Evolutionary conservation across 306 rosid genomes (phyloP), one percentile per base, ranked within the genome.

Genomic region (Cucumis cinereus): DNA sequence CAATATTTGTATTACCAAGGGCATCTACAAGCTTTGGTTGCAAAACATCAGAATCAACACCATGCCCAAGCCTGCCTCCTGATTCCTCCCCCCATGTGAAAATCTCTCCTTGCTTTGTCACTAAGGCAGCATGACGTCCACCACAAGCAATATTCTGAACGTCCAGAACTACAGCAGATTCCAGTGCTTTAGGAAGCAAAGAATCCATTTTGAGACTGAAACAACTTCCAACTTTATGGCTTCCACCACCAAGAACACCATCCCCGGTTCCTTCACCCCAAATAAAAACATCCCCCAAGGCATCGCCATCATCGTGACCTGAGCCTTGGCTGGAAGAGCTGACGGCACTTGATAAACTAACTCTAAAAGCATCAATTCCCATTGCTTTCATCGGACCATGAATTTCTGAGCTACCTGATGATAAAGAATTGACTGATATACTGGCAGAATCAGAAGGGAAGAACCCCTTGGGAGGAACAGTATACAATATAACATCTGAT

Each of bases 311-410:
- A 83, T 94, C 99, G 62, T 90, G 97, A 80, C 99, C 99, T 83
- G 99, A 94, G 73, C 99, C 99, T 88, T 94, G 99, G 84, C 99
- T 94, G 78, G 99, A 92, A 77, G 99, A 90, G 88, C 99, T 94
- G 73, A 94, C 96, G 58, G 96, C 96, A 89, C 99, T 92, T 36
- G 99, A 94, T 78, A 94, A 88, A 86, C 98, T 92, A 81, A 92
- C 96, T 88, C 99, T 86, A 88, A 89, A 84, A 86, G 98, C 96
- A 89, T 94, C 99, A 90, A 91, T 86, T 66, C 89, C 84, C 92
- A 86, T 88, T 73, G 95, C 78, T 87, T 88, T 94, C 96, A 91
- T 87, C 62, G 88, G 97, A 77, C 98, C 97, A 79, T 86, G 99
- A 80, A 92, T 81, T 66, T 94, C 99, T 30, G 99, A 94, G 77